Percentiles rank a stretch among this genome's conserved stretches.
These are phyloP conservation scores for Fusarium azukiicola DNA, from an alignment of 2,329 filamentous ascomycete genomes.

Conservation along the genomic window DNA sequence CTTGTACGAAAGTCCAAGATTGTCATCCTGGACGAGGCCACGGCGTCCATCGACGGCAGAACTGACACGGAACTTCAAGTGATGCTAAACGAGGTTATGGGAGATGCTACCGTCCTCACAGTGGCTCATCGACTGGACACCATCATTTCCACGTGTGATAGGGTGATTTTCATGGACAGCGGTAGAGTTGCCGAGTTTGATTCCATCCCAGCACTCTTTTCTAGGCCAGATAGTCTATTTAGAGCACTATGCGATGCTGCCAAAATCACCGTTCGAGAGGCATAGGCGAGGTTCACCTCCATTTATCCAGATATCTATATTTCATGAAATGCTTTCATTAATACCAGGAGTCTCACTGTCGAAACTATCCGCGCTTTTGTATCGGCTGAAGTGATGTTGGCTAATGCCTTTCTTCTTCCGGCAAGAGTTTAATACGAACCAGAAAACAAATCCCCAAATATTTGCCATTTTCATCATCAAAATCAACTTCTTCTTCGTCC, in stretches of 20 bases:
- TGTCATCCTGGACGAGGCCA: constrained; percentile 41
- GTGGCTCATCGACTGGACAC: constrained; percentile 49
- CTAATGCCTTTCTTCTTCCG: too few relatives aligned
- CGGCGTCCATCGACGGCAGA: constrained; percentile 35
- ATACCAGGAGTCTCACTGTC: neutral
- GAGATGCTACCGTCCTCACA: constrained; percentile 43
- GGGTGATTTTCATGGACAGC: constrained; percentile 45
- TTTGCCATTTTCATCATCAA: too few relatives aligned
- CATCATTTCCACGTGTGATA: constrained; percentile 46
- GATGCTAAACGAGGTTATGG: constrained; percentile 38
- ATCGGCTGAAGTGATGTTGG: too few relatives aligned
- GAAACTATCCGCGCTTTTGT: neutral
- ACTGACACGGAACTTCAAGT: constrained; percentile 36
- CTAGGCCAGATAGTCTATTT: constrained; percentile 24
- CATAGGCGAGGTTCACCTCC: neutral
- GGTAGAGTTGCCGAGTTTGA: constrained; percentile 45
- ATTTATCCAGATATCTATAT: neutral
- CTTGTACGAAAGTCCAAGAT: constrained; percentile 29
- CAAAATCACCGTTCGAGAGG: constrained; percentile 20
- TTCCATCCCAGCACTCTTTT: constrained; percentile 24
- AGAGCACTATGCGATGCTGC: constrained; percentile 38
- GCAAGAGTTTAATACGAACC: too few relatives aligned
- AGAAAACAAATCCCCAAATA: too few relatives aligned
- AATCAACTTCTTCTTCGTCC: too few relatives aligned
- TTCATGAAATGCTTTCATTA: too few relatives aligned